Conservation (phyloP, 2,329 filamentous ascomycete species). For the Volutella citrinella region DNA sequence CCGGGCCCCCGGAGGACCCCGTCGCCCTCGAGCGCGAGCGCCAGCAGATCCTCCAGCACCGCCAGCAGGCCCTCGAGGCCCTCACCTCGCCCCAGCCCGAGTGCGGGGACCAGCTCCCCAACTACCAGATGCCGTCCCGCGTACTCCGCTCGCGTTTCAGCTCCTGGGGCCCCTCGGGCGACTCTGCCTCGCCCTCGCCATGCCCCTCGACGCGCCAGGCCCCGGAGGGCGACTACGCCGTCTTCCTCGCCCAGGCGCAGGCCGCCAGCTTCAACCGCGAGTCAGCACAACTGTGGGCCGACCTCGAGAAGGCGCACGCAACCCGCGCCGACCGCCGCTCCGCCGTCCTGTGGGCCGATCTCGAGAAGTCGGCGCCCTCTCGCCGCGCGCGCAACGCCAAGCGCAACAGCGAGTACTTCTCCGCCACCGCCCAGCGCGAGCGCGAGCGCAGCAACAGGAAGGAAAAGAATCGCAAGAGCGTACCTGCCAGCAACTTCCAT, state of each 20-base stretch:
- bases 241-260: constrained; percentile 20
- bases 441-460: too few relatives aligned
- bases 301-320: constrained; percentile 13
- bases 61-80: constrained; percentile 15
- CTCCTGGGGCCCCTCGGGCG: neutral
- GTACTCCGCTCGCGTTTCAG: neutral
- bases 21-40: constrained; percentile 15
- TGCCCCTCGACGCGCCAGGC: constrained; percentile 1
- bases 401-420: too few relatives aligned
- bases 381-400: too few relatives aligned
- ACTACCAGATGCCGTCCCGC: neutral
- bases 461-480: too few relatives aligned
- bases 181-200: neutral
- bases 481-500: too few relatives aligned
- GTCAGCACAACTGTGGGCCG: constrained; percentile 17
- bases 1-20: constrained; percentile 3
- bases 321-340: constrained; percentile 2
- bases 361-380: too few relatives aligned
- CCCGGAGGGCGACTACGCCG: constrained; percentile 17
- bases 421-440: too few relatives aligned
- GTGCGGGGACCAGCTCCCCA: constrained; percentile 1
- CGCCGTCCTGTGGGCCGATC: constrained; percentile 1
- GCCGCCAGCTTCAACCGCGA: constrained; percentile 6
- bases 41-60: constrained; percentile 11
- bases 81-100: constrained; percentile 9